These are phyloP conservation scores for Drechslerella dactyloides DNA, from an alignment of 2,329 filamentous ascomycete genomes.

Conservation along the genomic window DNA sequence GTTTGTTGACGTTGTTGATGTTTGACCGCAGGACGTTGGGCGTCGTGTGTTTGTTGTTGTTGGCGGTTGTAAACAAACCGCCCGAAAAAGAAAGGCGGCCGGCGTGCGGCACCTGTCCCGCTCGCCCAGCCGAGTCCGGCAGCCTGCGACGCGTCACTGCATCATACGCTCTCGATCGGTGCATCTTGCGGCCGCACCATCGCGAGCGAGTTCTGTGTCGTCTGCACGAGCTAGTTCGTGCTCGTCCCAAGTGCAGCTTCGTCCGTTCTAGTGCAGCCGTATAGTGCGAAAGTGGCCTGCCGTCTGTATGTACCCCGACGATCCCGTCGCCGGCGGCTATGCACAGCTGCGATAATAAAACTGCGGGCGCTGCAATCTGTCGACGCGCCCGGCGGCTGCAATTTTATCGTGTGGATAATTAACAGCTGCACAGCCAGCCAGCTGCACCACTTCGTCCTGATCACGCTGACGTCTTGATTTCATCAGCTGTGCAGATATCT, in stretches of 20 bases:
- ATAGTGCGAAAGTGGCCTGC: too few relatives aligned
- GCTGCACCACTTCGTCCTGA: too few relatives aligned
- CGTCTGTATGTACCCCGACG: too few relatives aligned
- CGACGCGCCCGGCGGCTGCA: constrained; percentile 4
- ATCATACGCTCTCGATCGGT: not conserved
- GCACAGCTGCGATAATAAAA: not conserved
- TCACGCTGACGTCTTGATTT: too few relatives aligned
- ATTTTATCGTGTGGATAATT: not conserved
- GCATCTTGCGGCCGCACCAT: too few relatives aligned
- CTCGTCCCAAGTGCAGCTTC: too few relatives aligned
- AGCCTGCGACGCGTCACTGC: constrained; percentile 5
- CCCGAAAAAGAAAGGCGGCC: not conserved
- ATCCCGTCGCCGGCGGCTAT: not conserved
- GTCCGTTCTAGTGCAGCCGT: too few relatives aligned
- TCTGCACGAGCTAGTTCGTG: too few relatives aligned
- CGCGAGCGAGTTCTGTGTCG: too few relatives aligned
- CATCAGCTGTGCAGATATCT: too few relatives aligned
- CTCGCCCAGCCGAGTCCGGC: not conserved
- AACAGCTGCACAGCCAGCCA: not conserved
- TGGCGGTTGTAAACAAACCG: constrained; percentile 3
- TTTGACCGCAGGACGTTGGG: not conserved
- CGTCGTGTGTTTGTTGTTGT: constrained; percentile 9
- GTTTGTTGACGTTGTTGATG: constrained; percentile 4
- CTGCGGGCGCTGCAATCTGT: not conserved
- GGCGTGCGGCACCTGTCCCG: not conserved